These are phyloP conservation scores for Aspergillus sp. DNA, from an alignment of 2,329 filamentous ascomycete genomes.

Conservation along the genomic window DNA sequence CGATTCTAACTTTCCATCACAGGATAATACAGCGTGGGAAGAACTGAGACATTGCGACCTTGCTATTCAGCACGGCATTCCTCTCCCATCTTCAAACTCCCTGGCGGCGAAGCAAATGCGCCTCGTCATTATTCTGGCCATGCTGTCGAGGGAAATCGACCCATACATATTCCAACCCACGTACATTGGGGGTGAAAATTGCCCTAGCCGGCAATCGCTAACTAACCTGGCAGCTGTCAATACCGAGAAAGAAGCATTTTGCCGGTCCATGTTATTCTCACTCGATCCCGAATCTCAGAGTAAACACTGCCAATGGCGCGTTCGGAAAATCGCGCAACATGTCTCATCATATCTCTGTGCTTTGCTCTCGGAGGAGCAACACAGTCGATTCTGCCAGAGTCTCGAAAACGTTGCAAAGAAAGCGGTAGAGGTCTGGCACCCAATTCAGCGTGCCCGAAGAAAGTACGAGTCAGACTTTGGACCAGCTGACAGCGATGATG, in stretches of 20 bases:
- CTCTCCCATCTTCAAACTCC: slow-evolving; percentile 30
- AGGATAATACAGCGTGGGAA: slow-evolving; percentile 7
- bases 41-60: slow-evolving; percentile 1
- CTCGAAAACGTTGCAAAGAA: slow-evolving; percentile 12
- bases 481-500: slow-evolving; percentile 7
- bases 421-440: slow-evolving; percentile 12
- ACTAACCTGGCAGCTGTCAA: slow-evolving; percentile 15
- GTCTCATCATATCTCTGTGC: slow-evolving; percentile 6
- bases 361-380: slow-evolving; percentile 6
- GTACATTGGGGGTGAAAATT: slow-evolving; percentile 21
- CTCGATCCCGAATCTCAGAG: slow-evolving; percentile 13
- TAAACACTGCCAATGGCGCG: slow-evolving; percentile 1
- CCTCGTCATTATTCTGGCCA: slow-evolving; percentile 25
- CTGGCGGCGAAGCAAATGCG: slow-evolving; percentile 33
- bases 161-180: slow-evolving; percentile 33
- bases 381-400: slow-evolving; percentile 9
- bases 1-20: background rate
- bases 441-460: slow-evolving; percentile 9
- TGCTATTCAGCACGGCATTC: slow-evolving; percentile 14
- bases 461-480: slow-evolving; percentile 15
- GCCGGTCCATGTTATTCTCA: slow-evolving; percentile 17
- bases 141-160: slow-evolving; percentile 26
- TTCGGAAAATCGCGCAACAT: background rate
- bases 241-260: slow-evolving; percentile 20
- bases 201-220: slow-evolving; percentile 10